These are phyloP conservation scores for Withania somnifera DNA, from an alignment of 305 asterid species.

Conservation along the genomic window DNA sequence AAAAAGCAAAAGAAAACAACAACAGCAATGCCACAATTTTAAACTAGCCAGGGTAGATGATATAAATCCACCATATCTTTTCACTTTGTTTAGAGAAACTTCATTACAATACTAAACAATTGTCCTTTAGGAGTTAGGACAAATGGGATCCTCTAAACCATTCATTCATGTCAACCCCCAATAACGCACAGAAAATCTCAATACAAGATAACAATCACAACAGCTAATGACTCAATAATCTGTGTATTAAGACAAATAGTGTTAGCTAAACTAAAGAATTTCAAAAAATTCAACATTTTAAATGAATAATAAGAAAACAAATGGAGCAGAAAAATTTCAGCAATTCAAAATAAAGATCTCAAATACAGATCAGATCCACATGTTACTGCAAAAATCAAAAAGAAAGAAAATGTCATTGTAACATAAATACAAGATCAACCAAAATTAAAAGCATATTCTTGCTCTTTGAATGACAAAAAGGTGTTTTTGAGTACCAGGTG, in stretches of 20 bases:
- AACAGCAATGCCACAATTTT: background rate
- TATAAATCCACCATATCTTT: background rate
- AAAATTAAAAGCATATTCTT: background rate
- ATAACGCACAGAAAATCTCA: background rate
- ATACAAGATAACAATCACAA: conserved; percentile 4
- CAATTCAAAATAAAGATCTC: background rate
- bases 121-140: background rate
- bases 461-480: background rate
- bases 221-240: background rate
- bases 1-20: background rate
- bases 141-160: background rate
- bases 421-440: background rate
- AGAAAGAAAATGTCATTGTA: background rate
- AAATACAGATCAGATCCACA: conserved; percentile 49
- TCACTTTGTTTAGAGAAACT: background rate
- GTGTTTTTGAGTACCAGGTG: background rate
- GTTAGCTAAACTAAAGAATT: background rate
- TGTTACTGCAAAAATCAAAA: background rate
- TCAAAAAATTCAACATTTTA: too few relatives aligned
- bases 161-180: conserved; percentile 16
- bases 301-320: background rate
- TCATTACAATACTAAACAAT: background rate
- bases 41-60: background rate
- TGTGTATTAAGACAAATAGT: background rate
- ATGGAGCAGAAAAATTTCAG: background rate